A percentile compares a stretch with the other conserved stretches of the same genome.
These are phyloP conservation scores for Kluyveromyces aestuarii DNA, from an alignment of 805 yeast genomes.

Conservation along the genomic window DNA sequence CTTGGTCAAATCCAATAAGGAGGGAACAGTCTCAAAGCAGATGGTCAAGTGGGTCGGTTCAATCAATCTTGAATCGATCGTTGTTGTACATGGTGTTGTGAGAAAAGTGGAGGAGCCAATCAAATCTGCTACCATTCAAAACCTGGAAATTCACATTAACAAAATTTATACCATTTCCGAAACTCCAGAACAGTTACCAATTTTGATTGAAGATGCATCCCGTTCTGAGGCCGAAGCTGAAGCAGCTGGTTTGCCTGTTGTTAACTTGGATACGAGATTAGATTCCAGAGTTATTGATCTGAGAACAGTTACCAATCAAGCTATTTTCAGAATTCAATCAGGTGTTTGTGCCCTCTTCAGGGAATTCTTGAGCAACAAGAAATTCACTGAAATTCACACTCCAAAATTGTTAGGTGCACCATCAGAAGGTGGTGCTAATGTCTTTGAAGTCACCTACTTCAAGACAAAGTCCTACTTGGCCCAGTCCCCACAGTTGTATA, in stretches of 20 bases:
- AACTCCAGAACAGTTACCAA: conserved; percentile 88
- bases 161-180: conserved; percentile 72
- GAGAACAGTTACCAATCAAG: conserved; percentile 95
- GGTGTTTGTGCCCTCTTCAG: conserved; percentile 85
- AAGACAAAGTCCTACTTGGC: conserved; percentile 90
- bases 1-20: conserved; percentile 65
- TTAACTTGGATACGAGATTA: conserved; percentile 91
- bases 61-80: conserved; percentile 82
- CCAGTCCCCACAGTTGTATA: conserved; percentile 96
- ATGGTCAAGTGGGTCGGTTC: conserved; percentile 95
- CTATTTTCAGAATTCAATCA: conserved; percentile 87
- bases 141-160: conserved; percentile 71
- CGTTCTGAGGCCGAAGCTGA: conserved; percentile 93
- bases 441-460: conserved; percentile 88
- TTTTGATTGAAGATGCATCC: conserved; percentile 91
- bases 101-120: conserved; percentile 78
- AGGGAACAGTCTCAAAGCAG: conserved; percentile 71
- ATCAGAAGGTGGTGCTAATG: conserved; percentile 97
- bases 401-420: conserved; percentile 95
- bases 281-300: conserved; percentile 93
- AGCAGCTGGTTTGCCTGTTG: conserved; percentile 84
- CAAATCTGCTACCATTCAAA: conserved; percentile 86
- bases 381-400: conserved; percentile 88
- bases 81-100: conserved; percentile 78
- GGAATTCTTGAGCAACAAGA: conserved; percentile 62